phyloP scores from a whole-genome alignment of 768 basidiomycete species.

The Lentinula raphanica region DNA sequence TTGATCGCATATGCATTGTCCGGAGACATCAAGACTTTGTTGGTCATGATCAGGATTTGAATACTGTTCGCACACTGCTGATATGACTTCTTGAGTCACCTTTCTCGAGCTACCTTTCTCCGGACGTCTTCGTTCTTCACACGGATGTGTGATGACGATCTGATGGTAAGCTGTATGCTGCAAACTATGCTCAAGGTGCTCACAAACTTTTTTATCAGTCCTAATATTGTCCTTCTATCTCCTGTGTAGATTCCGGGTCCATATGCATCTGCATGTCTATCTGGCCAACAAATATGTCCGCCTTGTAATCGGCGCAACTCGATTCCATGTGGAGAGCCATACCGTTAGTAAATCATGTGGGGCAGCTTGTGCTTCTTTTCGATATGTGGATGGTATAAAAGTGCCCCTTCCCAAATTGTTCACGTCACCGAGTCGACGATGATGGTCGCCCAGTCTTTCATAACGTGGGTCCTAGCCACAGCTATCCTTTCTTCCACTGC shows the following conservation, averaged over 20 bases:
- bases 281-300: not conserved
- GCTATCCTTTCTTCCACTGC: not conserved
- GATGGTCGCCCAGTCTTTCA: conserved; percentile 1
- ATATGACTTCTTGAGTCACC: too few relatives aligned
- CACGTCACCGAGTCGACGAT: not conserved
- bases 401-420: not conserved
- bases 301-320: not conserved
- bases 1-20: too few relatives aligned
- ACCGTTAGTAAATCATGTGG: not conserved
- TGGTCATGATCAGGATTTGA: too few relatives aligned
- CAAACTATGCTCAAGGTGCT: not conserved
- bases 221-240: too few relatives aligned
- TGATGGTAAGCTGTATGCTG: not conserved
- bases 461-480: not conserved
- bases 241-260: too few relatives aligned
- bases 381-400: conserved; percentile 1
- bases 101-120: too few relatives aligned
- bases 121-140: not conserved
- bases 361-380: not conserved
- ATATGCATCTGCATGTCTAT: too few relatives aligned
- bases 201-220: too few relatives aligned
- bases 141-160: not conserved
- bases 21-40: too few relatives aligned
- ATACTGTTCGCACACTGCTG: too few relatives aligned
- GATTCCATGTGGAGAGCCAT: not conserved